Percentiles rank a stretch among this genome's conserved stretches.
Conservation (phyloP, 768 basidiomycete genomes). For the Suillus subalutaceus region DNA sequence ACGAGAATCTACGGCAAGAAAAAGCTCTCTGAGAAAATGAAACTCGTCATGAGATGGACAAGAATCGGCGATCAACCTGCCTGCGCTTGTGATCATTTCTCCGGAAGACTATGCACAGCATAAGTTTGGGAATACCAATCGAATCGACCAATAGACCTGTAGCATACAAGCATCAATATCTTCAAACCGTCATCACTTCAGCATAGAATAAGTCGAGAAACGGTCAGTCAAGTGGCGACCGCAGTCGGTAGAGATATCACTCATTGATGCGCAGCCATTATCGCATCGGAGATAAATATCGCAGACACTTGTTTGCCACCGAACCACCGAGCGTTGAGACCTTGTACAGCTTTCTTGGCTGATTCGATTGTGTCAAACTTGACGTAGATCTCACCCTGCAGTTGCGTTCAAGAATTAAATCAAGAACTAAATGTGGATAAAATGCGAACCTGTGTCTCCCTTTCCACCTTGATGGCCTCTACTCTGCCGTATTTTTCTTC, state of each 20-base stretch:
- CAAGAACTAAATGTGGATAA: constrained; percentile 5
- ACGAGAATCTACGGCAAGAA: constrained; percentile 32
- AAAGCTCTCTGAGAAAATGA: constrained; percentile 35
- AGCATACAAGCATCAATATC: constrained; percentile 36
- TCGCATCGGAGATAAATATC: constrained; percentile 87
- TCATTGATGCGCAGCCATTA: constrained; percentile 91
- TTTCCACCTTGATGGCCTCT: constrained; percentile 88
- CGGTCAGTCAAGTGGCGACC: constrained; percentile 23
- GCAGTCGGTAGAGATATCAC: constrained; percentile 12
- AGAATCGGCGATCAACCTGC: constrained; percentile 42
- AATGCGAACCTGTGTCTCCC: constrained; percentile 80
- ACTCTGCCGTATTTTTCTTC: constrained; percentile 90
- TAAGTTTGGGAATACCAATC: constrained; percentile 33
- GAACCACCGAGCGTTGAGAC: constrained; percentile 96
- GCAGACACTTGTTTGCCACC: constrained; percentile 90
- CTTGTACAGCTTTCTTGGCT: constrained; percentile 83
- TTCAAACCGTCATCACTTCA: constrained; percentile 26
- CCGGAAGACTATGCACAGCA: constrained; percentile 36
- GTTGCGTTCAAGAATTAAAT: constrained; percentile 15
- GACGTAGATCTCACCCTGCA: constrained; percentile 94
- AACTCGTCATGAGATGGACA: constrained; percentile 30
- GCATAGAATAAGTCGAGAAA: constrained; percentile 29
- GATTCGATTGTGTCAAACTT: constrained; percentile 82
- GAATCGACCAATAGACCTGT: constrained; percentile 29
- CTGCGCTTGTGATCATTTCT: constrained; percentile 31